phyloP scores from a whole-genome alignment of 805 yeast species.

The Jamesozyma gamospora region DNA sequence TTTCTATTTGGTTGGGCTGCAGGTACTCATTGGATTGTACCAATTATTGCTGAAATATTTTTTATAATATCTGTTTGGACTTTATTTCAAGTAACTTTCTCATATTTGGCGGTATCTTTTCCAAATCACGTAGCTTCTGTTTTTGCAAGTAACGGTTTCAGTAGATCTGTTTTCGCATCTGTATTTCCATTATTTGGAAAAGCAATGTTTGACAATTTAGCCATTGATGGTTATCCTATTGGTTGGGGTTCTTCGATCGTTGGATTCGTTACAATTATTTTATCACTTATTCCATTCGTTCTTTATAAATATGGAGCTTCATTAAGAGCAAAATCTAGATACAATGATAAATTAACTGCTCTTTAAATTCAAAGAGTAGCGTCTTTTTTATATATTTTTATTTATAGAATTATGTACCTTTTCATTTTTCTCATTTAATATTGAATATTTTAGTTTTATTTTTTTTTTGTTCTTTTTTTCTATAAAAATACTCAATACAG shows the following conservation, averaged over 20 bases:
- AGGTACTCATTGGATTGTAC: slow-evolving; percentile 41
- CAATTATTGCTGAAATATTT: slow-evolving; percentile 36
- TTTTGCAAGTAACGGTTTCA: slow-evolving; percentile 46
- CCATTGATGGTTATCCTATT: slow-evolving; percentile 41
- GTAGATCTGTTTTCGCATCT: slow-evolving; percentile 44
- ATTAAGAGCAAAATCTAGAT: slow-evolving; percentile 23
- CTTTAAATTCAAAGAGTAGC: no score
- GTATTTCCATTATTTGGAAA: slow-evolving; percentile 57
- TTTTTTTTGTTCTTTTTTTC: no score
- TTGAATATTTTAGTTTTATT: no score
- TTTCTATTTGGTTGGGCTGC: slow-evolving; percentile 46
- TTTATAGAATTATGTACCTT: no score
- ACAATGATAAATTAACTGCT: background rate
- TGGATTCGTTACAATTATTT: slow-evolving; percentile 35
- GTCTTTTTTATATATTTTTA: no score
- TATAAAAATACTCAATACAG: no score
- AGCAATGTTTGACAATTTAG: slow-evolving; percentile 45
- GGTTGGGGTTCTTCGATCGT: slow-evolving; percentile 49
- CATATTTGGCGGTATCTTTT: slow-evolving; percentile 41
- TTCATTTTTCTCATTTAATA: no score
- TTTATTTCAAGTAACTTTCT: slow-evolving; percentile 43
- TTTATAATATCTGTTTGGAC: slow-evolving; percentile 34
- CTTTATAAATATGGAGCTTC: slow-evolving; percentile 37
- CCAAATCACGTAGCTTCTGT: slow-evolving; percentile 46
- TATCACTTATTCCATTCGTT: slow-evolving; percentile 40